Evolutionary conservation across 805 yeast genomes (phyloP).

Genomic region (Yamadazyma kitorensis): DNA sequence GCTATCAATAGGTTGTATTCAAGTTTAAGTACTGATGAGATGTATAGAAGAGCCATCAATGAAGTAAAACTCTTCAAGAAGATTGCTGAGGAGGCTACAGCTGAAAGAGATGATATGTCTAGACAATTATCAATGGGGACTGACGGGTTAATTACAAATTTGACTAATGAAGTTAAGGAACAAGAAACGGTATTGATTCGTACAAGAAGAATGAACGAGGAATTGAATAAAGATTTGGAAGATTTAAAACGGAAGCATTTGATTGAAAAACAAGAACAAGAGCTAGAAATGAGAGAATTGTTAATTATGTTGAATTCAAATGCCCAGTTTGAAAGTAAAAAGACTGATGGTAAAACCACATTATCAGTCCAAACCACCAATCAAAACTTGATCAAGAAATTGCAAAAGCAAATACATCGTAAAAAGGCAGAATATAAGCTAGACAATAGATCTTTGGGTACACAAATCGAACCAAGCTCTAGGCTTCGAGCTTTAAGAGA

Average conservation of each 20-base stretch:
- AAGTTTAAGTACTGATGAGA: constrained; percentile 79
- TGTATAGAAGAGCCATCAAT: constrained; percentile 65
- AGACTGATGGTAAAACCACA: constrained; percentile 34
- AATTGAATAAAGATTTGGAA: constrained; percentile 57
- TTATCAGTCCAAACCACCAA: constrained; percentile 32
- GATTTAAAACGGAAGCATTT: constrained; percentile 59
- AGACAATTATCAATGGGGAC: constrained; percentile 73
- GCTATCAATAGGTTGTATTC: constrained; percentile 73
- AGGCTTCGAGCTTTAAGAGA: constrained; percentile 72
- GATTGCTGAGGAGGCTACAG: constrained; percentile 52
- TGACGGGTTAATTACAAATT: constrained; percentile 61
- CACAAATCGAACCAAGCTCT: constrained; percentile 70
- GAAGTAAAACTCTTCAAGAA: constrained; percentile 53
- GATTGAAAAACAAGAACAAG: constrained; percentile 71
- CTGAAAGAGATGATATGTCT: constrained; percentile 61
- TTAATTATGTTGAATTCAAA: constrained; percentile 56
- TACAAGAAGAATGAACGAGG: constrained; percentile 61
- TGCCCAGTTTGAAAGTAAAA: constrained; percentile 31
- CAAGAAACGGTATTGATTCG: constrained; percentile 56
- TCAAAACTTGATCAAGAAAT: constrained; percentile 36
- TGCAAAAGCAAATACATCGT: constrained; percentile 45
- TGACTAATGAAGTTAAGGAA: constrained; percentile 62
- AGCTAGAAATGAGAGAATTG: constrained; percentile 73
- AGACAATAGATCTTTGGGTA: constrained; percentile 46
- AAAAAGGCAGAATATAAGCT: constrained; percentile 46